These are phyloP conservation scores for Aegilops speltoides DNA, from an alignment of 176 grass and related monocot species.

Conservation along the genomic window DNA sequence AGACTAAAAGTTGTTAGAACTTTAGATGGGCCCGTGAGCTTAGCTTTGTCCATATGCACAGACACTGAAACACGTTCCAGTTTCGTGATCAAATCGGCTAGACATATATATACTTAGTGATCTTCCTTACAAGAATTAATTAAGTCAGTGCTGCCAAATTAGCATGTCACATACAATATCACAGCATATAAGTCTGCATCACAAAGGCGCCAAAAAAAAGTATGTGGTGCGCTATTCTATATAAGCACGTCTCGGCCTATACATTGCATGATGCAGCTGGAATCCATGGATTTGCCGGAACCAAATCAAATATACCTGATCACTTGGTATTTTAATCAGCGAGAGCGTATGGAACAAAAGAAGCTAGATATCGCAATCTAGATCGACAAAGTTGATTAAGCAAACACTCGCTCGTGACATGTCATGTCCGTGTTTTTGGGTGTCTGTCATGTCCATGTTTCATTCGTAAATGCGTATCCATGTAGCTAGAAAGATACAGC, in stretches of 20 bases:
- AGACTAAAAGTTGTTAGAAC: neutral
- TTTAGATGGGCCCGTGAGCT: neutral
- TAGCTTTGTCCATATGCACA: neutral
- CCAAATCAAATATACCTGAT: conserved; percentile 31
- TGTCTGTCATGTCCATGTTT: neutral
- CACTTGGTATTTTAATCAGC: neutral
- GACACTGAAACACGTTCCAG: neutral
- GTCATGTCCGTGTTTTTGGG: neutral
- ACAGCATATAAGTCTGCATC: neutral
- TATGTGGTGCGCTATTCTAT: neutral
- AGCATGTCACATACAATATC: neutral
- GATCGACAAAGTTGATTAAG: neutral
- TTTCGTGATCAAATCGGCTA: neutral
- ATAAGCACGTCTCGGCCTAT: conserved; percentile 20
- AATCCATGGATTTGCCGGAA: conserved; percentile 23
- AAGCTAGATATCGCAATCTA: neutral
- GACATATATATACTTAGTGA: neutral
- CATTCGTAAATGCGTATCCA: too few relatives aligned
- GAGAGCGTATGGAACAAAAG: neutral
- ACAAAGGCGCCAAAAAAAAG: neutral
- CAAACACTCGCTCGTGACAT: neutral
- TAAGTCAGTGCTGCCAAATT: neutral
- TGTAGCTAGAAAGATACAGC: neutral
- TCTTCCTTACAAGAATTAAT: neutral
- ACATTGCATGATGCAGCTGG: neutral